phyloP scores from a whole-genome alignment of 495 filamentous ascomycete genomes.

The Staphylotrichum longicolle region DNA sequence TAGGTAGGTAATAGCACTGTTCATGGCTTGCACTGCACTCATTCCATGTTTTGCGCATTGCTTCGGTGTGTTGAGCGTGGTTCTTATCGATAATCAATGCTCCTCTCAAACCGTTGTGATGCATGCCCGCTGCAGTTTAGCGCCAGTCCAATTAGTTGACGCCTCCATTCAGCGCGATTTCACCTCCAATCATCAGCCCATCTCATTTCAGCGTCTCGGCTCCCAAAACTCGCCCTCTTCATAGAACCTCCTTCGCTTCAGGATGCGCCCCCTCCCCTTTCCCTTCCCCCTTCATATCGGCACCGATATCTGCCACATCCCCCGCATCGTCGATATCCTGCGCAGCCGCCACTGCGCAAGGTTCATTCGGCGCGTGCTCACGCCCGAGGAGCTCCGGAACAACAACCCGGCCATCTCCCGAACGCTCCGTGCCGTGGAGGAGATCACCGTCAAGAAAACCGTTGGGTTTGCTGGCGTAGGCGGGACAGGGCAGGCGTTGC shows the following conservation, averaged over 20 bases:
- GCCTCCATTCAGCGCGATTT: neutral
- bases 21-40: no score
- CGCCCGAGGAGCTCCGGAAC: slow-evolving; percentile 34
- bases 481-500: no score
- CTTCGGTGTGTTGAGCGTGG: no score
- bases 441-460: neutral
- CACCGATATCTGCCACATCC: slow-evolving; percentile 55
- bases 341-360: slow-evolving; percentile 14
- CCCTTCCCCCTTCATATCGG: slow-evolving; percentile 51
- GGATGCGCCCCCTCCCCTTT: slow-evolving; percentile 35
- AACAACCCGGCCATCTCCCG: slow-evolving; percentile 10
- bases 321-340: slow-evolving; percentile 41
- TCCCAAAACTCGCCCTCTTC: no score
- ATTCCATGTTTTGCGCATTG: no score
- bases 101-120: neutral
- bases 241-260: neutral
- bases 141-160: neutral
- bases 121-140: neutral
- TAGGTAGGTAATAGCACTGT: no score
- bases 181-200: neutral
- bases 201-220: neutral
- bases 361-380: slow-evolving; percentile 46
- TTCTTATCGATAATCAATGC: neutral
- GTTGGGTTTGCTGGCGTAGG: neutral
- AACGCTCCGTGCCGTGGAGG: neutral